These are phyloP conservation scores for Starmerella sirachaensis DNA, from an alignment of 805 yeast species.

Conservation along the genomic window DNA sequence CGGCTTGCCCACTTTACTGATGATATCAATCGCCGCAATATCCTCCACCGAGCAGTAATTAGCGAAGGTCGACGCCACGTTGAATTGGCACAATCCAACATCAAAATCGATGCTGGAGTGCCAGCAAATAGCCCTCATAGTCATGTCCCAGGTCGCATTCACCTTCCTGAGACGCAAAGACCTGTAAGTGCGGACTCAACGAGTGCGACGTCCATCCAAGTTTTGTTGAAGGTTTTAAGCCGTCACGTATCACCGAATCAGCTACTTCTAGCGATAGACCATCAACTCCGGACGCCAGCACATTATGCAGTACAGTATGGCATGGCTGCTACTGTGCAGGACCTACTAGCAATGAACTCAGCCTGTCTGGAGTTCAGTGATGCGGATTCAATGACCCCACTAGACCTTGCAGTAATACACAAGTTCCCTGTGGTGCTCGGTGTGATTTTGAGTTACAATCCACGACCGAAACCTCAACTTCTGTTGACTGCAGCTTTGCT, in stretches of 20 bases:
- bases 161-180: neutral
- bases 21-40: slow-evolving; percentile 72
- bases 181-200: neutral
- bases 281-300: slow-evolving; percentile 68
- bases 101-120: slow-evolving; percentile 12
- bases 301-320: slow-evolving; percentile 89
- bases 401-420: slow-evolving; percentile 73
- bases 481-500: slow-evolving; percentile 58
- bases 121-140: neutral
- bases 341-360: slow-evolving; percentile 36
- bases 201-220: neutral
- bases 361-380: slow-evolving; percentile 33
- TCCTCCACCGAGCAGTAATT: slow-evolving; percentile 74
- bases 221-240: slow-evolving; percentile 1
- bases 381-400: slow-evolving; percentile 66
- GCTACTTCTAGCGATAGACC: slow-evolving; percentile 53
- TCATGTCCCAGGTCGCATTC: too few relatives aligned
- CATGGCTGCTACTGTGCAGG: slow-evolving; percentile 46
- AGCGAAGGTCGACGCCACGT: slow-evolving; percentile 31
- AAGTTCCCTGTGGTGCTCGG: slow-evolving; percentile 67
- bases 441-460: slow-evolving; percentile 38
- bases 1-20: slow-evolving; percentile 39
- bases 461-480: slow-evolving; percentile 24
- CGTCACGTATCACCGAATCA: neutral
- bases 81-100: neutral